Conservation (phyloP, 2,329 filamentous ascomycete genomes). For the Gremmenia infestans region DNA sequence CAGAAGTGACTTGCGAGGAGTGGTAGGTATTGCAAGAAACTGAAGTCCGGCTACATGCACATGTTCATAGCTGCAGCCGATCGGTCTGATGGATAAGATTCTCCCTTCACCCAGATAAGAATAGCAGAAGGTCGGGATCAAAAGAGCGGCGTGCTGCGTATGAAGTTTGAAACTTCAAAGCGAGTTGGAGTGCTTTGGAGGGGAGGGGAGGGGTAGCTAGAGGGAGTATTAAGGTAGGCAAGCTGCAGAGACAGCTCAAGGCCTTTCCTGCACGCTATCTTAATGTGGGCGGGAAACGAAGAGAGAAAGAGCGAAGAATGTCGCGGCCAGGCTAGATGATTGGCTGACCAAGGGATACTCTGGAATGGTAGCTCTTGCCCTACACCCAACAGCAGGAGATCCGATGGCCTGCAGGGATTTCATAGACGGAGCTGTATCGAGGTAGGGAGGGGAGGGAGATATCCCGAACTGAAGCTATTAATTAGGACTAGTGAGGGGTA, state of each 20-base stretch:
- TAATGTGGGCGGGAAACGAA: background rate
- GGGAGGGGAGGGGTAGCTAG: background rate
- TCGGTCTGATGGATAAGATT: no score
- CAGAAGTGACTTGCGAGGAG: constrained; percentile 8
- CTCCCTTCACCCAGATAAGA: background rate
- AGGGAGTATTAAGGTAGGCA: background rate
- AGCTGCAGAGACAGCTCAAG: background rate
- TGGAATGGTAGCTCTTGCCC: background rate
- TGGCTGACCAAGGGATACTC: background rate
- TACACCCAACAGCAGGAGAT: background rate
- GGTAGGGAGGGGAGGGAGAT: background rate
- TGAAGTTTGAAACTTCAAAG: background rate
- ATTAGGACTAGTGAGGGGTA: constrained; percentile 11
- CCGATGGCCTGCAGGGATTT: background rate
- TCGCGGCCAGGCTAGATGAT: background rate
- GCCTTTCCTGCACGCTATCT: constrained; percentile 1
- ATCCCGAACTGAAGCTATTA: background rate
- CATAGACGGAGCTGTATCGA: background rate
- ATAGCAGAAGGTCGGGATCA: background rate
- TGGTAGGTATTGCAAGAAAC: constrained; percentile 10
- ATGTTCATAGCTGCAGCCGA: constrained; percentile 15
- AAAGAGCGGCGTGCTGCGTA: background rate
- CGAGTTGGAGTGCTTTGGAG: background rate
- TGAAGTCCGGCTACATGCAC: constrained; percentile 20
- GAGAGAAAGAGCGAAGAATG: background rate